phyloP scores from a whole-genome alignment of 2,329 filamentous ascomycete species.

The Trichoderma oligosporum region DNA sequence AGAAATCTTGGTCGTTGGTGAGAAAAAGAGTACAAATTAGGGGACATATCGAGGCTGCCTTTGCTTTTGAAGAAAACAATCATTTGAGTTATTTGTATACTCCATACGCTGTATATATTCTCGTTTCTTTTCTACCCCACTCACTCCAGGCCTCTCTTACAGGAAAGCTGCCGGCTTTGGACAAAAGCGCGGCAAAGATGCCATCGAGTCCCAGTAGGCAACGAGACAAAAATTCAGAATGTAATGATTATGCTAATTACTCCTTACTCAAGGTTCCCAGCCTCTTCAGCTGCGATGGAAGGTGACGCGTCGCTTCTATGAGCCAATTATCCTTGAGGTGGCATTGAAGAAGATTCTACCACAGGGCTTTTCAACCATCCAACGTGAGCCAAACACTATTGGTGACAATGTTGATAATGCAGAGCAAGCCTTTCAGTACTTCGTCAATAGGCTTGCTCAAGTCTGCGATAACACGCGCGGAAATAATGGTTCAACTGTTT shows the following conservation, averaged over 20 bases:
- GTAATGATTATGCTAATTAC: not conserved
- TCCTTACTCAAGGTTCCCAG: not conserved
- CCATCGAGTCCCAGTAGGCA: not conserved
- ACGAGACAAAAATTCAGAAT: not conserved
- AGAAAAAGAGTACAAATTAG: no score
- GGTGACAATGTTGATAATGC: slow-evolving; percentile 18
- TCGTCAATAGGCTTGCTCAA: slow-evolving; percentile 32
- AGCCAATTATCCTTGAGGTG: slow-evolving; percentile 28
- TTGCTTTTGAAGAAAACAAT: no score
- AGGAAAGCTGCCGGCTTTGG: not conserved
- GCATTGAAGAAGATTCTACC: slow-evolving; percentile 24
- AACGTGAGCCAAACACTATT: not conserved
- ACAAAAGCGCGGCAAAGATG: not conserved
- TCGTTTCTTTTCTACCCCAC: not conserved
- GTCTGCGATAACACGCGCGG: slow-evolving; percentile 31
- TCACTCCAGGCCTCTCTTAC: not conserved
- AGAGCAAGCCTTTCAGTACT: slow-evolving; percentile 28
- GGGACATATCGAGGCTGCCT: no score
- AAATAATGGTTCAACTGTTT: slow-evolving; percentile 28
- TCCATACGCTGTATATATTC: no score
- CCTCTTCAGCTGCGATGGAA: slow-evolving; percentile 20
- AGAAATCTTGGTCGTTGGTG: no score
- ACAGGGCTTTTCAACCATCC: not conserved
- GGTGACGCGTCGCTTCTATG: slow-evolving; percentile 29
- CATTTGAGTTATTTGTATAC: no score